Base-by-base conservation (phyloP, 306 rosid genomes). In the Dryas drummondii region DNA sequence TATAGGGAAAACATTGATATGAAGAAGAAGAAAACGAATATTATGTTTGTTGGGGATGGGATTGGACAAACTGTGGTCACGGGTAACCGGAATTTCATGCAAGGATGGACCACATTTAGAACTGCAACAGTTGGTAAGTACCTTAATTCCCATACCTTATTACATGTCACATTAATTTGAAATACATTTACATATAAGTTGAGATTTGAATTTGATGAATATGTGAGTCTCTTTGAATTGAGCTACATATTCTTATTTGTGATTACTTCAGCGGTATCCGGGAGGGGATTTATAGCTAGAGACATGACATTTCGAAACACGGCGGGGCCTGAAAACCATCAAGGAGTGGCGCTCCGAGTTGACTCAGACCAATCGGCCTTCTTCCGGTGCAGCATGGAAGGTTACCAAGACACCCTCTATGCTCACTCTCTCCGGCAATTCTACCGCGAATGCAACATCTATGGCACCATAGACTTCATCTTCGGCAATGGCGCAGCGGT, bases 21-120 rank as follows among this genome's bases (percentile, higher is more conserved):
- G 97, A 88, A 91, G 88, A 89, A 71, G 85, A 94, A 85, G 77
- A 94, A 88, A 85, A 90, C 93, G 68, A 90, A 94, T 59, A 90
- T 94, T 12, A 87, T 94, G 91, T 76, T 94, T 5, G 78, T 91
- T 0, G 97, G 98, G 4, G 98, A 90, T 68, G 98, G 97, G 9
- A 91, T 91, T 68, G 96, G 98, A 71, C 54, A 76, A 77, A 94
- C 98, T 22, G 81, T 94, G 15, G 46, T 94, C 52, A 90, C 97
- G 0, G 83, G 90, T 77, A 82, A 84, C 70, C 76, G 97, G 12
- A 90, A 84, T 83, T 94, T 94, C 91, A 82, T 90, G 91, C 97
- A 94, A 72, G 98, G 97, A 60, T 94, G 97, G 98, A 94, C 98
- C 47, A 91, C 98, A 45, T 94, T 91, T 76, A 83, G 98, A 85